Percentiles rank a stretch among this genome's conserved stretches.
phyloP scores from a whole-genome alignment of 345 rosid species.

The Reutealis trisperma region DNA sequence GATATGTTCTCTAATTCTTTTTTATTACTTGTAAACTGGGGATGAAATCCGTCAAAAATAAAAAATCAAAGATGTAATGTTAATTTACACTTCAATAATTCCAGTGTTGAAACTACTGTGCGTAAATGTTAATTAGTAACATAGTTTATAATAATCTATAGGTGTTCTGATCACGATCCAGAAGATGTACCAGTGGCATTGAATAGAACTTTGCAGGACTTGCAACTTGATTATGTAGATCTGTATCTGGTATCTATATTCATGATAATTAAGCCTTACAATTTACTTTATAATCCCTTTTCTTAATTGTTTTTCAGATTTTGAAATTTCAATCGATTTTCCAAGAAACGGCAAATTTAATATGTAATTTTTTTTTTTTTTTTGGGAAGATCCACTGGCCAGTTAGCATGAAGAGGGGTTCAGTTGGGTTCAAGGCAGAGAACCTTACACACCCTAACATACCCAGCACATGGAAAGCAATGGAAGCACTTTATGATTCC shows the following conservation, averaged over 20 bases:
- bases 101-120: background rate
- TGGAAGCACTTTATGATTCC: conserved; percentile 62
- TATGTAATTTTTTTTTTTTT: background rate
- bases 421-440: conserved; percentile 38
- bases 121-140: background rate
- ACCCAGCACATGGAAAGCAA: conserved; percentile 61
- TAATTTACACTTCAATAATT: background rate
- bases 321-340: background rate
- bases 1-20: conserved; percentile 9
- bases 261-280: background rate
- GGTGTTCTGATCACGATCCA: conserved; percentile 23
- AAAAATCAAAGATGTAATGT: background rate
- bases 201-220: conserved; percentile 21
- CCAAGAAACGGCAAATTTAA: background rate
- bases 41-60: background rate
- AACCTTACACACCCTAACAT: conserved; percentile 48
- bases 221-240: conserved; percentile 28
- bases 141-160: background rate
- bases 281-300: background rate
- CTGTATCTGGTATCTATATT: conserved; percentile 15
- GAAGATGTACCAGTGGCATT: conserved; percentile 28
- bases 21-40: background rate
- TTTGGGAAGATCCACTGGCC: conserved; percentile 66
- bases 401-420: conserved; percentile 52
- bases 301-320: background rate